Evolutionary conservation across 2,329 filamentous ascomycete species (phyloP), one percentile per base, ranked within the genome.

Genomic region (Ceratocystis cubensis): DNA sequence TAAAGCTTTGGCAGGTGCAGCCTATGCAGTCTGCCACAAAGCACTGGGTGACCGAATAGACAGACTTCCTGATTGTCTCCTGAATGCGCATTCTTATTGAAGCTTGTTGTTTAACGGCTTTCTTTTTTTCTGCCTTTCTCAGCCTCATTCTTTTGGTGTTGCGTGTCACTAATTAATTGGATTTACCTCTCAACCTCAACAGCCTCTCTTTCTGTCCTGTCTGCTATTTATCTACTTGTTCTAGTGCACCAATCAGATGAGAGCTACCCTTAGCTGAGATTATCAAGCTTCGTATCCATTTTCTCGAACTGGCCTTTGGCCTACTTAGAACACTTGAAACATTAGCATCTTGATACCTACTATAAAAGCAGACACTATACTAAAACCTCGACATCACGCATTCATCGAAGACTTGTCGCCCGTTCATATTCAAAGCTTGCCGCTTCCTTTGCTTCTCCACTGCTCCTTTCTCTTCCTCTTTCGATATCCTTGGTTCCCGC

Each of bases 231-330:
- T 28, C 15, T 28, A 10, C 48, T 37, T 17, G 30, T 33, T 30
- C 33, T n/a, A 20, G 17, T n/a, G 56, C 28, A n/a, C 56, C 56
- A 20, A 59, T 37, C 48, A 25, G 22, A 25, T 53, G 48, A 7
- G 20, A 53, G 48, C 28, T 8, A 37, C 33, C 56, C 56, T 37
- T n/a, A n/a, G 30, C 56, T 59, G 56, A 28, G 28, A 4, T 59
- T 59, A 33, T 37, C 56, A 59, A 59, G 56, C 56, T 59, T 59
- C 56, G 56, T 33, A 59, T 59, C 56, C 30, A 33, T 59, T 59
- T 28, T 37, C 37, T 20, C 56, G 33, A 17, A 59, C 56, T 59
- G 56, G 56, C n/a, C 25, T 37, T 59, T 17, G 25, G 17, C 28
- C 56, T 10, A 17, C 37, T 41, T 41, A 41, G 13, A 17, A 25